Conservation (phyloP, 352 stramenopile genomes). For the Globisporangium splendens region DNA sequence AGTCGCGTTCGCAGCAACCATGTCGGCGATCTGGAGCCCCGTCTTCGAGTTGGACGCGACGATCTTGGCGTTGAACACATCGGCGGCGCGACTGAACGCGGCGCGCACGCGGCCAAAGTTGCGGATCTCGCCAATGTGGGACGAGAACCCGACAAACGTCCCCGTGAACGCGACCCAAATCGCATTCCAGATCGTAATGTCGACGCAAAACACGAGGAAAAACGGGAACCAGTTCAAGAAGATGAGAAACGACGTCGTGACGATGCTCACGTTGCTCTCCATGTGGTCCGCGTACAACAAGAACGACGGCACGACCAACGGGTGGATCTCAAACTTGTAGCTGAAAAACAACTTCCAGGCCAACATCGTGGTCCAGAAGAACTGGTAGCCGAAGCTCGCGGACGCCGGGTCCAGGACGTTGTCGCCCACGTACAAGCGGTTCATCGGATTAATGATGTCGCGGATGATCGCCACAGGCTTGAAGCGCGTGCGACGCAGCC, state of each 20-base stretch:
- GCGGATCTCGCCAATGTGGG: conserved; percentile 95
- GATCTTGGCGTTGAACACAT: conserved; percentile 86
- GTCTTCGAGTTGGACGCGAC: conserved; percentile 79
- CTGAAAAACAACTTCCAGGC: conserved; percentile 98
- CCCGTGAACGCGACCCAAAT: conserved; percentile 97
- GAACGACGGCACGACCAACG: conserved; percentile 93
- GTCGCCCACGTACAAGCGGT: conserved; percentile 96
- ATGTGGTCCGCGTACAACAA: conserved; percentile 97
- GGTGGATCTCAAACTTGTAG: conserved; percentile 97
- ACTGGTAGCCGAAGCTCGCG: conserved; percentile 88
- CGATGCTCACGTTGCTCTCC: conserved; percentile 79
- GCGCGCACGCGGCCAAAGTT: conserved; percentile 87
- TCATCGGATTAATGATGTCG: conserved; percentile 92
- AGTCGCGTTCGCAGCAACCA: conserved; percentile 20
- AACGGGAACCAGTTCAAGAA: conserved; percentile 95
- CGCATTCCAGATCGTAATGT: conserved; percentile 98
- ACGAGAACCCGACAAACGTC: conserved; percentile 95
- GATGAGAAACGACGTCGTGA: conserved; percentile 89
- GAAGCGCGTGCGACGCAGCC: conserved; percentile 69
- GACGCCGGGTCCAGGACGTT: conserved; percentile 93
- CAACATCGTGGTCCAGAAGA: conserved; percentile 95
- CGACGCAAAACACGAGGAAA: conserved; percentile 98
- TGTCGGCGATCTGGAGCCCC: conserved; percentile 47
- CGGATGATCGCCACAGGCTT: conserved; percentile 62
- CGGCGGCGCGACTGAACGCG: conserved; percentile 82